phyloP scores from a whole-genome alignment of 805 yeast species.

The Candida jianshihensis region DNA sequence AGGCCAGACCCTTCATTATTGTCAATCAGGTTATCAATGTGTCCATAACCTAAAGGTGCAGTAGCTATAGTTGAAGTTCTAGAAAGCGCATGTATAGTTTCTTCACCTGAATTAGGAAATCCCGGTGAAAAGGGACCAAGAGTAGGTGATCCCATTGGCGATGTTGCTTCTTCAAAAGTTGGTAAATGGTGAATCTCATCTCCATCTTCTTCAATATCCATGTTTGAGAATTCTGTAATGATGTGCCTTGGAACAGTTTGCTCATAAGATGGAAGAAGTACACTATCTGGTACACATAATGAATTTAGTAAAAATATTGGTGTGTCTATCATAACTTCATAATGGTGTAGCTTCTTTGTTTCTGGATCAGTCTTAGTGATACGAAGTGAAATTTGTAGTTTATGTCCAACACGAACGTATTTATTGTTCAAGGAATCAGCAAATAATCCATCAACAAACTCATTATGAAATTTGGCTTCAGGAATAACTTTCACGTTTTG shows the following conservation, averaged over 20 bases:
- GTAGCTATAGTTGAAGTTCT: constrained; percentile 15
- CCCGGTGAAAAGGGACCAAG: constrained; percentile 3
- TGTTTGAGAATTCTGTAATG: background rate
- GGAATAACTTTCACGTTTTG: constrained; percentile 8
- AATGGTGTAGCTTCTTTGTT: constrained; percentile 52
- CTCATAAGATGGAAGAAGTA: constrained; percentile 32
- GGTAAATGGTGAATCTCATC: constrained; percentile 36
- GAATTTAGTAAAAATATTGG: constrained; percentile 53
- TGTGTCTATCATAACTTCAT: constrained; percentile 75
- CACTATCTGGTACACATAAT: constrained; percentile 29
- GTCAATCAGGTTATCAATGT: constrained; percentile 18
- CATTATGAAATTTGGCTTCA: constrained; percentile 9
- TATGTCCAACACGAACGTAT: constrained; percentile 56
- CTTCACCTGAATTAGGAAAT: constrained; percentile 12
- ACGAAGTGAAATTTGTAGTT: constrained; percentile 64
- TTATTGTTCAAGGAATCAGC: constrained; percentile 58
- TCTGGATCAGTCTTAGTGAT: constrained; percentile 54
- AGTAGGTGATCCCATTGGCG: constrained; percentile 32
- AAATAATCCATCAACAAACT: constrained; percentile 14
- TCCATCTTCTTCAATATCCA: background rate
- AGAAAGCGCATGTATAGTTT: constrained; percentile 13
- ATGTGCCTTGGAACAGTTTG: background rate
- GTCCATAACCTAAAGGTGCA: constrained; percentile 8
- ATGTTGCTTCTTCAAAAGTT: constrained; percentile 58
- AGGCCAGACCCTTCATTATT: constrained; percentile 1